Evolutionary conservation across 768 basidiomycete species (phyloP), one percentile per base, ranked within the genome.

Genomic region (Boletus rufocinnamomeus): DNA sequence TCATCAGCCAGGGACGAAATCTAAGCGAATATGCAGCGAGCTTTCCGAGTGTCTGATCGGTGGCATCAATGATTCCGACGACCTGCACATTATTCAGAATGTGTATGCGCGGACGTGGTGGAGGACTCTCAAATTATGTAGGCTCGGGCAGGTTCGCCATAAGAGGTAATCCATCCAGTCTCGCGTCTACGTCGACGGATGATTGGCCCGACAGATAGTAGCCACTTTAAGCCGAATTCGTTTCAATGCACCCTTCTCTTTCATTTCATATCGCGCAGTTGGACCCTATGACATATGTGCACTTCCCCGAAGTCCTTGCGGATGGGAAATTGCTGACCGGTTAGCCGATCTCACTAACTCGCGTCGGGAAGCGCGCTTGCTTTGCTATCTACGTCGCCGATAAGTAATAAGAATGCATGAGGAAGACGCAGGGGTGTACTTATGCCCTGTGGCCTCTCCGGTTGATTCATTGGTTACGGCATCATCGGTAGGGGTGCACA

Each of bases 201-300:
- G 32, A 28, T 45, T 57, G 52, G 25, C 48, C 30, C 14, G n/a
- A n/a, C n/a, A n/a, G n/a, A n/a, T n/a, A n/a, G n/a, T n/a, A 23
- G 32, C 21, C 45, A 34, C 32, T 35, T 23, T 34, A 13, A 43
- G 8, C 38, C 40, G 32, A 28, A 27, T 23, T 13, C 48, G 40
- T 47, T 43, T 56, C 53, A 38, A 49, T 49, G 10, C 19, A 27
- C 47, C 41, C 32, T 56, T 34, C n/a, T 50, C 49, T 50, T 50
- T 62, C 57, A 53, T 61, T 54, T 51, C 49, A 47, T 40, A 23
- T 23, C 51, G 32, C 49, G 35, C 41, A 56, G 64, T 17, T 52
- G 38, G 56, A 60, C 67, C 67, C 64, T 63, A 56, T 63, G 54
- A 61, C 53, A 52, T 25, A 51, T 38, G 55, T 52, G 27, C n/a